These are phyloP conservation scores for Fraxinus xanthoxyloides DNA, from an alignment of 305 asterid genomes.

Conservation along the genomic window DNA sequence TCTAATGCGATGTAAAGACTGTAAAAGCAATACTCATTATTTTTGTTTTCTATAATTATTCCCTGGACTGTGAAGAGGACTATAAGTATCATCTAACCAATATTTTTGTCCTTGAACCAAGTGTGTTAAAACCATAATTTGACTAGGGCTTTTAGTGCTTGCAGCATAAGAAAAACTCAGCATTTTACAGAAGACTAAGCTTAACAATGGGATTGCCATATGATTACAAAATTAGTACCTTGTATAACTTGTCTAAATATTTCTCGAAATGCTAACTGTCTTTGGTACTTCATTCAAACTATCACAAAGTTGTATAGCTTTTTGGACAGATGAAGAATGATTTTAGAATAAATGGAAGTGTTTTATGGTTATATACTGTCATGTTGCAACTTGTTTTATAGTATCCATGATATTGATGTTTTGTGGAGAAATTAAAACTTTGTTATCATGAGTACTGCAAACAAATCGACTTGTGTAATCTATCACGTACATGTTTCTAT, in stretches of 20 bases:
- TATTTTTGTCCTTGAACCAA: not conserved
- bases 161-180: not conserved
- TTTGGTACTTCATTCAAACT: not conserved
- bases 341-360: not conserved
- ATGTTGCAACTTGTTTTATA: not conserved
- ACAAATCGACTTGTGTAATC: not conserved
- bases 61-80: not conserved
- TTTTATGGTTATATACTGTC: not conserved
- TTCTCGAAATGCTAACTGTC: not conserved
- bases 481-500: not conserved
- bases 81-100: not conserved
- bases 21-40: not conserved
- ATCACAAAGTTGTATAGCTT: not conserved
- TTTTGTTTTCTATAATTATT: not conserved
- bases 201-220: not conserved
- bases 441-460: not conserved
- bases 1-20: not conserved
- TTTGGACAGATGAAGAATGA: not conserved
- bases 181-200: not conserved
- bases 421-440: not conserved
- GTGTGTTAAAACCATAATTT: not conserved
- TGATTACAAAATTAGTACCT: not conserved
- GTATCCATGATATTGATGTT: not conserved
- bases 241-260: not conserved
- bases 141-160: not conserved